These are phyloP conservation scores for Plantago elongata DNA, from an alignment of 257 asterid species.

Conservation along the genomic window DNA sequence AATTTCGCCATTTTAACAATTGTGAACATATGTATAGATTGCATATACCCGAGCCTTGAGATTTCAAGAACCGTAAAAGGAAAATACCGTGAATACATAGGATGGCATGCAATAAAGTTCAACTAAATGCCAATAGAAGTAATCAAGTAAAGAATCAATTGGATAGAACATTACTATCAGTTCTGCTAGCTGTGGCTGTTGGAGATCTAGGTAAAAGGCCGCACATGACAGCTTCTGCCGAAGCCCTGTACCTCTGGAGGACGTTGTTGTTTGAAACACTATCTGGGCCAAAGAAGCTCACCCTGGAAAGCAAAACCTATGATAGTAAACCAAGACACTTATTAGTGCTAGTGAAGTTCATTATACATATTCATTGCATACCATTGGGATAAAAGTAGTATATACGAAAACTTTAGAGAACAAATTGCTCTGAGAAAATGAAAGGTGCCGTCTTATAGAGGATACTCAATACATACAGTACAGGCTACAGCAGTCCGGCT, in stretches of 20 bases:
- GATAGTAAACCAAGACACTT: constrained; percentile 9
- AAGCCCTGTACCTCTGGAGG: constrained; percentile 46
- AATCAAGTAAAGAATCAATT: neutral
- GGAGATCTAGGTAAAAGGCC: constrained; percentile 76
- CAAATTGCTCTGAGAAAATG: too few species aligned
- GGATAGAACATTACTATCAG: constrained; percentile 42
- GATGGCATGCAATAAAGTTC: neutral
- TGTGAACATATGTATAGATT: too few species aligned
- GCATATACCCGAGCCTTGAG: too few species aligned
- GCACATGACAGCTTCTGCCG: constrained; percentile 94
- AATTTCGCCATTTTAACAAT: too few species aligned
- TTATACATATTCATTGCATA: too few species aligned
- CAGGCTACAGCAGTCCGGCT: too few species aligned
- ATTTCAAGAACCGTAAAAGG: too few species aligned
- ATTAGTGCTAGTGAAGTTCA: neutral
- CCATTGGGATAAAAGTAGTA: too few species aligned
- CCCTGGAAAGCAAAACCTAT: constrained; percentile 80
- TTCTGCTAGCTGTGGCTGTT: constrained; percentile 71
- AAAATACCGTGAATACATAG: too few species aligned
- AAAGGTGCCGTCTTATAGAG: too few species aligned
- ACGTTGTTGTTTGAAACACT: constrained; percentile 33
- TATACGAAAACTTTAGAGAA: too few species aligned
- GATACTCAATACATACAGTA: too few species aligned
- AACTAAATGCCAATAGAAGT: neutral
- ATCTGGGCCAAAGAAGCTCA: constrained; percentile 60